Base-by-base conservation (phyloP, 176 grass and related monocot genomes). In the Typha latifolia region DNA sequence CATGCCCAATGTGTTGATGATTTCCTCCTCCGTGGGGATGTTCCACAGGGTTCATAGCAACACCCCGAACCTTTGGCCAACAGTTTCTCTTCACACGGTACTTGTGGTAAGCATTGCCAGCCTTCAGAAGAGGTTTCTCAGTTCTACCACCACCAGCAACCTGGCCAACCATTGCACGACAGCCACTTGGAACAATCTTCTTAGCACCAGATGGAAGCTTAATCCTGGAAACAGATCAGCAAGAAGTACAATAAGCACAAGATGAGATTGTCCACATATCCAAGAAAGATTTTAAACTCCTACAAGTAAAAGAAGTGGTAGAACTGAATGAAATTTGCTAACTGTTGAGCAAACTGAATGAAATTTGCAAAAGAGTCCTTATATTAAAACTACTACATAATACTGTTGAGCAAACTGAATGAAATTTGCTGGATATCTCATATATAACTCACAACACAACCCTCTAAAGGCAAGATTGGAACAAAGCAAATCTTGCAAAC, bases 1-100 rank as follows among this genome's bases (percentile, higher is more conserved):
- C 91, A 0, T 96, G 91, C 69, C 91, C 91, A 70, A 96, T 96
- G 64, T 96, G 91, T 82, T 96, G 91, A 78, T 96, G 91, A 76
- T 96, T 96, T 80, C 91, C 91, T 82, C 91, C 91, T 82, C 91
- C 91, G 0, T 96, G 91, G 69, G 91, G 91, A 90, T 96, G 91
- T 76, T 96, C 91, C 0, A 96, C 91, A 0, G 91, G 91, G 61
- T 96, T 96, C 91, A 96, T 96, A 52, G 91, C 91, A 62, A 96
- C 91, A 96, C 91, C 91, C 83, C 91, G 87, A 49, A 96, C 91
- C 91, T 96, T 96, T 13, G 91, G 91, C 91, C 91, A 96, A 70
- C 87, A 74, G 82, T 96, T 96, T 43, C 91, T 84, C 84, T 96
- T 96, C 67, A 96, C 91, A 0, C 87, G 84, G 84, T 75, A 96